Base-by-base conservation (phyloP, 305 asterid species). In the Fraxinus latifolia region DNA sequence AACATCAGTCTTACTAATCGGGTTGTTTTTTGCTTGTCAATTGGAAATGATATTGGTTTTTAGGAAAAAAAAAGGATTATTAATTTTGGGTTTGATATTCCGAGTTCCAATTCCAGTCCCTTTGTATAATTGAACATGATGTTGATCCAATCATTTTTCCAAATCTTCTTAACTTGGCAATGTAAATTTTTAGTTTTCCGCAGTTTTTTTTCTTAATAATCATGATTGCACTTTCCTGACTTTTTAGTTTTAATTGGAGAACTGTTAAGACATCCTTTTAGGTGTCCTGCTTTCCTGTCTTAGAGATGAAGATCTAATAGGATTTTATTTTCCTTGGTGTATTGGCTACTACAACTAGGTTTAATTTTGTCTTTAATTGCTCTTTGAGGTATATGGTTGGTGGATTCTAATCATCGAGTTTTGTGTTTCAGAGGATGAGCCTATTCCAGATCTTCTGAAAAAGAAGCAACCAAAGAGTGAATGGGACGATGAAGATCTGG, bases 401-500 rank as follows among this genome's bases (percentile, higher is more conserved):
- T 83, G 21, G 77, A 47, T 78, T 42, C 42, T 81, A 78, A 77
- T 78, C n/a, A 50, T 11, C 62, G 12, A 76, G 8, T 81, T 65
- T 25, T 53, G 50, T 72, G 39, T 83, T 88, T 82, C 92, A 95
- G 99, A 95, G 87, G 98, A 94, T 32, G 97, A 89, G 84, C 87
- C 87, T 77, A 74, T 92, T 83, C 91, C 87, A 0, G 90, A 87
- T 89, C 81, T 92, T 86, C 85, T 92, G 1, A 91, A 90, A 77
- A 92, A 90, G 83, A 92, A 86, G 73, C 86, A 32, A 47, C 90
- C 85, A 34, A 87, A 80, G 79, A 87, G 83, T 84, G 87, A 84
- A 19, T 95, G 99, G 99, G 99, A 93, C 33, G 99, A 95, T 37
- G 99, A 95, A 87, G 99, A 95, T 81, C 83, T 82, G 58, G 97